Conservation (phyloP, 805 yeast species). For the Wickerhamomyces sydowiorum region DNA sequence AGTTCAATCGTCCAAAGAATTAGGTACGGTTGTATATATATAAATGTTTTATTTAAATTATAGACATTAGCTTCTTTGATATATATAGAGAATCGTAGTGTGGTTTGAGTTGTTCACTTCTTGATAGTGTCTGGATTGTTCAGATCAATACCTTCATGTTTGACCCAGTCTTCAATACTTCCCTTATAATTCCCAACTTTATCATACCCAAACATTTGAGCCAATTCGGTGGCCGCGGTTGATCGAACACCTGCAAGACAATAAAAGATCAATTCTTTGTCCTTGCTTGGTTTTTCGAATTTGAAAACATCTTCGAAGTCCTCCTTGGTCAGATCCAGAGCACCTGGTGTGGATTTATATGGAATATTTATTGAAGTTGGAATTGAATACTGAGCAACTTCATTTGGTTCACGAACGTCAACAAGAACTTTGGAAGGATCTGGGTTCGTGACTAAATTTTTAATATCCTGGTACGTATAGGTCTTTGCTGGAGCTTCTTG, state of each 20-base stretch:
- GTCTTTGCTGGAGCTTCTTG: conserved; percentile 32
- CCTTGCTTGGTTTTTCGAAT: conserved; percentile 66
- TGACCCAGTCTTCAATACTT: conserved; percentile 80
- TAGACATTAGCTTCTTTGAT: no score
- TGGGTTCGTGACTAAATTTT: conserved; percentile 36
- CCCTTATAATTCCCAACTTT: conserved; percentile 85
- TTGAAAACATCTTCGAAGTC: conserved; percentile 81
- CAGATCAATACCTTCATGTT: conserved; percentile 30
- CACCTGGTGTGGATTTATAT: conserved; percentile 87
- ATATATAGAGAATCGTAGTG: no score
- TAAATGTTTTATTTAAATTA: neutral
- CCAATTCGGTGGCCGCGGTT: conserved; percentile 85
- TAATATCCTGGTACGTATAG: conserved; percentile 49
- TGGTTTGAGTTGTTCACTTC: conserved; percentile 1
- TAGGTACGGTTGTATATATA: conserved; percentile 1
- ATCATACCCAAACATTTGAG: conserved; percentile 81
- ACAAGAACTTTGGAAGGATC: conserved; percentile 53
- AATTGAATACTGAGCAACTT: conserved; percentile 62
- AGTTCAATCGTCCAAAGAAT: conserved; percentile 28
- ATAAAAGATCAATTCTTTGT: conserved; percentile 77
- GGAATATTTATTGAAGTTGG: conserved; percentile 88
- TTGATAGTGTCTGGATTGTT: conserved; percentile 6
- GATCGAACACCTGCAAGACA: conserved; percentile 93
- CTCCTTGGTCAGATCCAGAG: conserved; percentile 70
- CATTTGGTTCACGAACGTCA: conserved; percentile 92